Conservation (phyloP, 2,329 filamentous ascomycete genomes). For the Metarhizium anisopliae region DNA sequence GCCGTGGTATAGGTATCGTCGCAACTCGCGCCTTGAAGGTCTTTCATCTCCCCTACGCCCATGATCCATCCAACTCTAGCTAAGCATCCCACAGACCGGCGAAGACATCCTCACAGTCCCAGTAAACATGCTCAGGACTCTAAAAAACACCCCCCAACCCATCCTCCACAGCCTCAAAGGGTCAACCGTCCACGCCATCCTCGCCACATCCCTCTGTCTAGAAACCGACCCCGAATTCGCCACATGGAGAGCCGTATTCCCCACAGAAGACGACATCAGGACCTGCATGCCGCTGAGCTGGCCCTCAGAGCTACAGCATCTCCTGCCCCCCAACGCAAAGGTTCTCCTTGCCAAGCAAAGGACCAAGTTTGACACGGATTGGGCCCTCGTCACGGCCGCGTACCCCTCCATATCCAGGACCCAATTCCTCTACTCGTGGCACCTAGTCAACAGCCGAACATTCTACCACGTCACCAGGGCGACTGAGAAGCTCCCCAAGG, state of each 20-base stretch:
- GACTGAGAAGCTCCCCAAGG: constrained; percentile 31
- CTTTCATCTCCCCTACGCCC: neutral
- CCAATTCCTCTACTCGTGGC: constrained; percentile 46
- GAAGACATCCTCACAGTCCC: constrained; percentile 59
- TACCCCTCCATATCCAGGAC: constrained; percentile 20
- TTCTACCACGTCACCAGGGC: constrained; percentile 47
- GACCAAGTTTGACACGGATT: constrained; percentile 32
- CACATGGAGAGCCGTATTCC: constrained; percentile 60
- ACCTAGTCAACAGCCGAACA: constrained; percentile 52
- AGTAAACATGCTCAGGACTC: constrained; percentile 51
- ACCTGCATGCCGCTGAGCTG: constrained; percentile 37
- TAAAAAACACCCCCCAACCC: constrained; percentile 46
- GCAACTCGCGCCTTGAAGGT: constrained; percentile 60
- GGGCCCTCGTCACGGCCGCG: constrained; percentile 22
- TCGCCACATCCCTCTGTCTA: constrained; percentile 60
- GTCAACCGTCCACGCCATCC: constrained; percentile 57
- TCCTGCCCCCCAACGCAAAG: constrained; percentile 33
- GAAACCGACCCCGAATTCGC: constrained; percentile 37
- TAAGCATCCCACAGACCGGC: constrained; percentile 18
- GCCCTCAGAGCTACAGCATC: constrained; percentile 30
- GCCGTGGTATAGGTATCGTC: constrained; percentile 69
- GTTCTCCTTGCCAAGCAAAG: constrained; percentile 44
- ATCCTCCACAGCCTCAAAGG: constrained; percentile 44
- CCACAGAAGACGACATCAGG: constrained; percentile 49
- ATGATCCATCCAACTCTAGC: neutral